These are phyloP conservation scores for Nannizzia gypsea DNA, from an alignment of 2,329 filamentous ascomycete genomes.

Conservation along the genomic window DNA sequence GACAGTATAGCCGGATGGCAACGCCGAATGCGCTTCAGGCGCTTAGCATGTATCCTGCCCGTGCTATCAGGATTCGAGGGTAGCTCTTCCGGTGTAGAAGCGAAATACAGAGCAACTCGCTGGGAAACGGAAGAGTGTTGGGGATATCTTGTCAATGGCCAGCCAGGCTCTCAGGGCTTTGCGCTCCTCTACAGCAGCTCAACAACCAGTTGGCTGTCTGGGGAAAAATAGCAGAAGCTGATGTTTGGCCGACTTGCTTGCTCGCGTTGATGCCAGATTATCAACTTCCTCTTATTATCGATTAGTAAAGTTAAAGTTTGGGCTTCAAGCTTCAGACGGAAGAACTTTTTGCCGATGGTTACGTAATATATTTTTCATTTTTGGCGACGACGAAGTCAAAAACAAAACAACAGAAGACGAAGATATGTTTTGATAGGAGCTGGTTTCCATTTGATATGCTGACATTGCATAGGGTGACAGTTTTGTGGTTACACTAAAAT, in stretches of 20 bases:
- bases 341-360: neutral
- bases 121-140: neutral
- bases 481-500: neutral
- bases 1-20: neutral
- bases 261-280: constrained; percentile 4
- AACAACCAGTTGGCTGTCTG: neutral
- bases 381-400: neutral
- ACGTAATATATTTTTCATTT: neutral
- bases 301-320: neutral
- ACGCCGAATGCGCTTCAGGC: neutral
- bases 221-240: neutral
- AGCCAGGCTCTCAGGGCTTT: neutral
- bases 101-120: neutral
- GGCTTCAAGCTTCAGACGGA: neutral
- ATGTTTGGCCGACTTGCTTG: neutral
- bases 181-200: neutral
- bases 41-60: neutral
- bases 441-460: no score
- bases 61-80: neutral
- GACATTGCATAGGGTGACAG: no score
- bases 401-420: neutral
- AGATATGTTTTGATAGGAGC: no score
- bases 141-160: no score
- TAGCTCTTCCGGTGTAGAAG: neutral
- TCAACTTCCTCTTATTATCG: neutral